Conservation (phyloP, 768 basidiomycete genomes). For the Glaciozyma martinii region DNA sequence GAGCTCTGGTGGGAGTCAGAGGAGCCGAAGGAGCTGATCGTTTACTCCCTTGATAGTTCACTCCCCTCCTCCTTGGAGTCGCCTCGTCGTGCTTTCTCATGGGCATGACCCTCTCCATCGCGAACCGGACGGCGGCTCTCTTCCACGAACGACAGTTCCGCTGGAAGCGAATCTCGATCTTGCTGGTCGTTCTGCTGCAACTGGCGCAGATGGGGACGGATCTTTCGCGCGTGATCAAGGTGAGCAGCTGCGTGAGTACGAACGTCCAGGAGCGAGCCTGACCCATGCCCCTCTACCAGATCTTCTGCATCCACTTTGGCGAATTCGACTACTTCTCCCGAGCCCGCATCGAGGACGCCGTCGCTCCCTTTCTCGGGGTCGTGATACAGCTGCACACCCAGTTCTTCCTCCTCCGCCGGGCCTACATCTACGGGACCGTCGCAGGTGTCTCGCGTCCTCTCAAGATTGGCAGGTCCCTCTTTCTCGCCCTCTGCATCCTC, state of each 20-base stretch:
- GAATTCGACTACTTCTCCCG: neutral
- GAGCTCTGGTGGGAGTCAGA: too few species aligned
- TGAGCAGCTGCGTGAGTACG: neutral
- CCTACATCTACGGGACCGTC: neutral
- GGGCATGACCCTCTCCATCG: neutral
- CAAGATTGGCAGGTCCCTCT: neutral
- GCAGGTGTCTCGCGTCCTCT: neutral
- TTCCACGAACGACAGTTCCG: neutral
- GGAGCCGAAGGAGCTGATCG: too few species aligned
- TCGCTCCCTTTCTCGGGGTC: neutral
- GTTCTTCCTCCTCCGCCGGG: neutral
- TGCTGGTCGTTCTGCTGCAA: neutral
- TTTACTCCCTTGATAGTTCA: neutral
- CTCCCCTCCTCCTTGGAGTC: conserved; percentile 9
- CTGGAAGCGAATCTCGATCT: neutral
- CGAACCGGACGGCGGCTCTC: neutral
- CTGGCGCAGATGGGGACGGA: neutral
- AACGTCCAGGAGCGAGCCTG: too few species aligned
- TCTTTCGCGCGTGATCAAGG: neutral
- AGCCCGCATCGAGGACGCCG: neutral
- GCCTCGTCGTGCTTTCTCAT: neutral
- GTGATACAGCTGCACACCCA: neutral
- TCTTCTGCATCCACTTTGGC: conserved; percentile 7
- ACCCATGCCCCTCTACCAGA: too few species aligned
- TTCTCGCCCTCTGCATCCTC: neutral